phyloP scores from a whole-genome alignment of 768 basidiomycete genomes.

The Suillus ampliporus region DNA sequence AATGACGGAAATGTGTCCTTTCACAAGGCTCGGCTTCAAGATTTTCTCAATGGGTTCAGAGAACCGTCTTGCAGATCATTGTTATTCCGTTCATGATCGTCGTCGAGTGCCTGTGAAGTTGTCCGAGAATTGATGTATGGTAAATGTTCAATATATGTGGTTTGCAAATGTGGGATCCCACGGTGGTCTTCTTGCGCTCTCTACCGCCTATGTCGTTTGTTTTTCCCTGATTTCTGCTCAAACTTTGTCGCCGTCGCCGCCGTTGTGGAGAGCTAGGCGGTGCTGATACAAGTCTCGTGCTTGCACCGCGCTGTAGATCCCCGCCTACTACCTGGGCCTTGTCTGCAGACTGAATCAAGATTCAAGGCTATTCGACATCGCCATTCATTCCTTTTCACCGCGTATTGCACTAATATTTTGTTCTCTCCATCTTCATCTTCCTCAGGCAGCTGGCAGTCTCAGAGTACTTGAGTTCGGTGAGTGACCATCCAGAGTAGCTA shows the following conservation, averaged over 20 bases:
- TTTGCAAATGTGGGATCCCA: background rate
- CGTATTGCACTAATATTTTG: background rate
- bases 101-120: background rate
- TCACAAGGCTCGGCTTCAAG: background rate
- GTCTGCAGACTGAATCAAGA: background rate
- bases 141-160: background rate
- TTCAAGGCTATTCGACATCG: background rate
- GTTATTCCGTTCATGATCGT: background rate
- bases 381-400: constrained; percentile 2
- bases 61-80: background rate
- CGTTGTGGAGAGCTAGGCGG: too few relatives aligned
- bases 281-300: background rate
- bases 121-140: background rate
- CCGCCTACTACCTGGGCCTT: background rate
- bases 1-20: background rate
- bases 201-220: background rate
- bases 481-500: background rate
- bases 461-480: constrained; percentile 3
- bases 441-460: background rate
- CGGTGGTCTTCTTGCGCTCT: background rate
- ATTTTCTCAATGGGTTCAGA: background rate
- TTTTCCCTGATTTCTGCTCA: constrained; percentile 1
- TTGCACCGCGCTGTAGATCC: background rate
- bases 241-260: background rate
- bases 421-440: constrained; percentile 1